Conservation (phyloP, 2,329 filamentous ascomycete species). For the Colletotrichum karsti region DNA sequence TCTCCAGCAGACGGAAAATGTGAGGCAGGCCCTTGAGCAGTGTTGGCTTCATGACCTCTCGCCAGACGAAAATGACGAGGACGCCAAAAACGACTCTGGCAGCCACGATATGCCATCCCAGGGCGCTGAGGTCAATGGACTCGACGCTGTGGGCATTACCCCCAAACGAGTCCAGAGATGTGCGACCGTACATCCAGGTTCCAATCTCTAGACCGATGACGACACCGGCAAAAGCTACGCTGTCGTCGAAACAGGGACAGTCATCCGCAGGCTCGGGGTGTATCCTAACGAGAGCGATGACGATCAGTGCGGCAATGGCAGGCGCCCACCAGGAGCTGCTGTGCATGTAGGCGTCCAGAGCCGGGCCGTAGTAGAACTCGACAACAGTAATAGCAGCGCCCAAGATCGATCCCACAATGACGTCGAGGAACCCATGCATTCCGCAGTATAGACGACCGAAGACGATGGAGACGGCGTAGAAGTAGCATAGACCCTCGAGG, state of each 20-base stretch:
- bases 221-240: conserved; percentile 90
- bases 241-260: conserved; percentile 97
- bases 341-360: conserved; percentile 77
- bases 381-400: conserved; percentile 71
- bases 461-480: conserved; percentile 89
- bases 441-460: conserved; percentile 94
- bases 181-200: conserved; percentile 81
- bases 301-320: conserved; percentile 67
- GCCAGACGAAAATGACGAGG: conserved; percentile 86
- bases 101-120: conserved; percentile 72
- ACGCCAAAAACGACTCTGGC: conserved; percentile 82
- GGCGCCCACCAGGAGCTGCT: conserved; percentile 71
- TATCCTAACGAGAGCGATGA: conserved; percentile 82
- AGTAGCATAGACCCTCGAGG: conserved; percentile 77
- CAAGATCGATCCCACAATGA: conserved; percentile 80
- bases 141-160: conserved; percentile 55
- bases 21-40: conserved; percentile 83
- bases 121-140: conserved; percentile 70
- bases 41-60: conserved; percentile 86
- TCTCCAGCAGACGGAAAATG: conserved; percentile 86
- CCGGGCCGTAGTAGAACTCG: conserved; percentile 67
- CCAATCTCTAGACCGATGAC: conserved; percentile 85
- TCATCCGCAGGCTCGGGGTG: conserved; percentile 97
- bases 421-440: conserved; percentile 97
- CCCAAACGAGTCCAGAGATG: conserved; percentile 53